Evolutionary conservation across 257 asterid species (phyloP).

Genomic region (Linaria vulgaris): DNA sequence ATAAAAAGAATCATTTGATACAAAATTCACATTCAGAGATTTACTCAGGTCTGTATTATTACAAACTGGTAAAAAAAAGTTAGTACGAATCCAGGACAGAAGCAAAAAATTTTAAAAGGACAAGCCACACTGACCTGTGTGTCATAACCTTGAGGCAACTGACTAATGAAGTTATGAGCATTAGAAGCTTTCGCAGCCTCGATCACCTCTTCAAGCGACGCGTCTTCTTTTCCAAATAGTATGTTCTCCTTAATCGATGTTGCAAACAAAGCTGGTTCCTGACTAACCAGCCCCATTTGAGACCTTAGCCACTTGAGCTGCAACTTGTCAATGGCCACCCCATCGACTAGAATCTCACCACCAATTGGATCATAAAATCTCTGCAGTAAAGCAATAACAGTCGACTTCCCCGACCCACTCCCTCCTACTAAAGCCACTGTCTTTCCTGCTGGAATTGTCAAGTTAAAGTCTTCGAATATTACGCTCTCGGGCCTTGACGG

Average conservation of each 20-base stretch:
- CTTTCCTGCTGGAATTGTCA: constrained; percentile 66
- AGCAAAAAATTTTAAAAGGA: too few species aligned
- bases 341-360: constrained; percentile 58
- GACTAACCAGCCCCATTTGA: constrained; percentile 95
- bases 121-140: constrained; percentile 30
- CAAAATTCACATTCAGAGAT: neutral
- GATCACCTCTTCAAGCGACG: constrained; percentile 18
- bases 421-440: constrained; percentile 90
- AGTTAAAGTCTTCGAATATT: constrained; percentile 60
- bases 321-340: constrained; percentile 63
- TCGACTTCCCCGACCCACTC: constrained; percentile 93
- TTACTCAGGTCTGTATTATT: too few species aligned
- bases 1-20: constrained; percentile 8
- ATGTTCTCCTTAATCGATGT: constrained; percentile 85
- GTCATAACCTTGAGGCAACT: constrained; percentile 53
- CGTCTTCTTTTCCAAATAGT: constrained; percentile 57
- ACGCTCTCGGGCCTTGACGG: constrained; percentile 79
- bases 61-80: too few species aligned
- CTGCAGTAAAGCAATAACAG: constrained; percentile 73
- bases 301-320: constrained; percentile 92
- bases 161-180: constrained; percentile 72
- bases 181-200: constrained; percentile 93
- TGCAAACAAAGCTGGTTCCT: constrained; percentile 91
- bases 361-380: constrained; percentile 72
- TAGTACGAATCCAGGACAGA: too few species aligned